phyloP scores from a whole-genome alignment of 1,284 basidiomycete genomes.

The Cryptococcus sp. region DNA sequence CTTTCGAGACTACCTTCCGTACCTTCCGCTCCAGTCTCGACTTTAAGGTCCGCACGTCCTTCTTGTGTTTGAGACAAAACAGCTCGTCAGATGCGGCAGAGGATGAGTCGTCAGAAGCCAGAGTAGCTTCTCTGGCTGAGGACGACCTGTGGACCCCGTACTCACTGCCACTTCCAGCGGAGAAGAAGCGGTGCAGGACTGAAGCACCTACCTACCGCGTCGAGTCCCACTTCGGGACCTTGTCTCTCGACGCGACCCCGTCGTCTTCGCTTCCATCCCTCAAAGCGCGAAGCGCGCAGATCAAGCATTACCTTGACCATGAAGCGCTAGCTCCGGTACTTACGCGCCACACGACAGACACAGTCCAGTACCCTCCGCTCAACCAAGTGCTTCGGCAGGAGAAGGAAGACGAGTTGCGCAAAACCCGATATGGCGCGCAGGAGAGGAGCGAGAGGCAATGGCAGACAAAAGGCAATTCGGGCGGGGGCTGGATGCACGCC shows the following conservation, averaged over 20 bases:
- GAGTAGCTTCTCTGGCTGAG: no score
- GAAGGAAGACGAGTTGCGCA: constrained; percentile 1
- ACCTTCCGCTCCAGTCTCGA: constrained; percentile 7
- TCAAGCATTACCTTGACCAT: constrained; percentile 9
- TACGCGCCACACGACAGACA: neutral
- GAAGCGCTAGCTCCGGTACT: constrained; percentile 9
- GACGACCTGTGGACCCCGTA: neutral
- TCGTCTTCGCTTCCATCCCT: no score
- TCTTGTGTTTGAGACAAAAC: constrained; percentile 7
- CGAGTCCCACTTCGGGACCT: neutral
- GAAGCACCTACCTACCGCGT: neutral
- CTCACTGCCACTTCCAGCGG: neutral
- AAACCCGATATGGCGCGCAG: constrained; percentile 2
- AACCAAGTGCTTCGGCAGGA: constrained; percentile 3
- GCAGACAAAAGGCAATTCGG: neutral
- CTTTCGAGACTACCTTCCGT: constrained; percentile 20
- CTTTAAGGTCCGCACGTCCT: constrained; percentile 15
- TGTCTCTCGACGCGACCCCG: neutral
- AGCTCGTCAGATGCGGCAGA: neutral
- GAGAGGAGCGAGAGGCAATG: neutral
- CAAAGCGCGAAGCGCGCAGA: neutral
- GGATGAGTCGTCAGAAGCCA: neutral
- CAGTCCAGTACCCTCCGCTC: neutral
- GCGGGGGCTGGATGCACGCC: constrained; percentile 17
- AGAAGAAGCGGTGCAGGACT: neutral